A percentile compares a stretch with the other conserved stretches of the same genome.
phyloP scores from a whole-genome alignment of 257 asterid species.

The Jacaranda mimosifolia region DNA sequence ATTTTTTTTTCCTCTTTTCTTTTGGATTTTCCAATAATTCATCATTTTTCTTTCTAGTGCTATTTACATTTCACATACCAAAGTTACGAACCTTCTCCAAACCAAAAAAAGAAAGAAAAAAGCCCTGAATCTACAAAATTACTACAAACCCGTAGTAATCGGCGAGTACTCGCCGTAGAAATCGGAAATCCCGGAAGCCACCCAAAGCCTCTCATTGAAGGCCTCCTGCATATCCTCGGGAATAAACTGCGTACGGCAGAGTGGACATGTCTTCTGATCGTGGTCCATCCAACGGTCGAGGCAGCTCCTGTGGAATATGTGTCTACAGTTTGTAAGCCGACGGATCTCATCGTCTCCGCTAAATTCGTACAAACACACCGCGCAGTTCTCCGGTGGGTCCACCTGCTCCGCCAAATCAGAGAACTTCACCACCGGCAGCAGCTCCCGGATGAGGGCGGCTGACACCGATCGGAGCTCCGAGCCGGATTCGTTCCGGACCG shows the following conservation, averaged over 20 bases:
- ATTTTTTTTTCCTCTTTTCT: background rate
- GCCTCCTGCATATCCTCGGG: slow-evolving; percentile 74
- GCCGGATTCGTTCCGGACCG: background rate
- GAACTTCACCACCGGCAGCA: slow-evolving; percentile 63
- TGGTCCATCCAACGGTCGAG: slow-evolving; percentile 86
- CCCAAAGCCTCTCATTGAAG: slow-evolving; percentile 68
- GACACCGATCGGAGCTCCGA: slow-evolving; percentile 50
- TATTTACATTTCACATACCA: slow-evolving; percentile 23
- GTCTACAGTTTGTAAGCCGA: slow-evolving; percentile 64
- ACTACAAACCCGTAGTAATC: slow-evolving; percentile 50
- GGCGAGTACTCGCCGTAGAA: slow-evolving; percentile 61
- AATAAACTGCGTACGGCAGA: slow-evolving; percentile 63
- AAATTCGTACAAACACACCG: slow-evolving; percentile 69
- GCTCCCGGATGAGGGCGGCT: slow-evolving; percentile 64
- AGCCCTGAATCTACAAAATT: background rate
- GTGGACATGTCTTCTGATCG: slow-evolving; percentile 81
- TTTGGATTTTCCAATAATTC: background rate
- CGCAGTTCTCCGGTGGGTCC: slow-evolving; percentile 63
- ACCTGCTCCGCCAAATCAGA: slow-evolving; percentile 46
- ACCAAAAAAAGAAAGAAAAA: background rate
- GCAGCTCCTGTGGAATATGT: slow-evolving; percentile 65
- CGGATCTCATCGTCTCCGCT: slow-evolving; percentile 68
- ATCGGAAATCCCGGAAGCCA: slow-evolving; percentile 69
- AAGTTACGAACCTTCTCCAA: background rate
- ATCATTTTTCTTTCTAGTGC: background rate